Evolutionary conservation across 1,284 basidiomycete genomes (phyloP).

Genomic region (Omphalotus olearius): DNA sequence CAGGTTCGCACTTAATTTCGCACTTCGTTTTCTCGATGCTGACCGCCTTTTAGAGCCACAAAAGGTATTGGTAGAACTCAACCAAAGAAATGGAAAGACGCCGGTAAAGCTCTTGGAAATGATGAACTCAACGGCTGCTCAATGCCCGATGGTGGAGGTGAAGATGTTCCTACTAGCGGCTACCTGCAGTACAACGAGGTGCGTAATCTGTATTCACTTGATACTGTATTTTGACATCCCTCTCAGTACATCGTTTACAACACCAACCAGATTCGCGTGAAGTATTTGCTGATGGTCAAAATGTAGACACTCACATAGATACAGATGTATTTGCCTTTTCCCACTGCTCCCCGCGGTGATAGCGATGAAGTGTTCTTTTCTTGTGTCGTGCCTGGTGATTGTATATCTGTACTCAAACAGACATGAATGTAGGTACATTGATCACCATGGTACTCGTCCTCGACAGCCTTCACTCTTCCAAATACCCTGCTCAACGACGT

Average conservation of each 20-base stretch:
- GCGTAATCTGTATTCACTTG: constrained; percentile 12
- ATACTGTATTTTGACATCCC: not conserved
- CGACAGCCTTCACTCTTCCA: constrained; percentile 31
- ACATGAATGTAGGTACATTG: not conserved
- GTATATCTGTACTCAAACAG: not conserved
- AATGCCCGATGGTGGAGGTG: constrained; percentile 49
- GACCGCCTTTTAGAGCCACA: constrained; percentile 36
- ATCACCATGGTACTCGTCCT: constrained; percentile 26
- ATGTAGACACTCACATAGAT: constrained; percentile 22
- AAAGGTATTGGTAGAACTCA: constrained; percentile 51
- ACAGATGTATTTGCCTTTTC: not conserved
- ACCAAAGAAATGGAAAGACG: constrained; percentile 58
- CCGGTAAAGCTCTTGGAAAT: constrained; percentile 46
- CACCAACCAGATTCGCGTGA: constrained; percentile 34
- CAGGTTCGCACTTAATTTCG: constrained; percentile 17
- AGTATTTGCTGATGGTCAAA: constrained; percentile 40
- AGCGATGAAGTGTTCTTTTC: too few relatives aligned
- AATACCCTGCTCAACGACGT: constrained; percentile 47
- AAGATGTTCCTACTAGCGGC: constrained; percentile 3
- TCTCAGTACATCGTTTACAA: constrained; percentile 31
- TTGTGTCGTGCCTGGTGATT: too few relatives aligned
- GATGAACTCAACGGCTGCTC: constrained; percentile 47
- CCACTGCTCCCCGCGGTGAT: not conserved
- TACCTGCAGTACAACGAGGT: constrained; percentile 23
- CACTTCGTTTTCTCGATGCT: not conserved